Percentiles rank a stretch among this genome's conserved stretches.
phyloP scores from a whole-genome alignment of 495 filamentous ascomycete species.

The Trichoderma orchidacearum region DNA sequence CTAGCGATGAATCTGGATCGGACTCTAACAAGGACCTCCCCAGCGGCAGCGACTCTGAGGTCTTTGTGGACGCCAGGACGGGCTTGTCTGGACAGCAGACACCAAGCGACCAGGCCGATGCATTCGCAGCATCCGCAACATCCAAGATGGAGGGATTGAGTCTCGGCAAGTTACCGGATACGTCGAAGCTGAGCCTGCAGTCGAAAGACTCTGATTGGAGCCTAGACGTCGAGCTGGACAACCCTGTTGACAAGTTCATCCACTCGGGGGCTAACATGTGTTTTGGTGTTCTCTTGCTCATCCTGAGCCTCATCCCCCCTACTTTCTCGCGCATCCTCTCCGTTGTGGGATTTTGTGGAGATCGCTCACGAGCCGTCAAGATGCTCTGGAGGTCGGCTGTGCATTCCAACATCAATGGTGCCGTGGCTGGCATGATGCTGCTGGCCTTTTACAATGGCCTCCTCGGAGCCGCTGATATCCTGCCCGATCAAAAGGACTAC shows the following conservation, averaged over 20 bases:
- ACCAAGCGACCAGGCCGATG: not conserved
- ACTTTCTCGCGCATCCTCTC: constrained; percentile 71
- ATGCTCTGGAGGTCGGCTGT: constrained; percentile 91
- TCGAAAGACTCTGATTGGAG: not conserved
- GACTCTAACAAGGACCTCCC: not conserved
- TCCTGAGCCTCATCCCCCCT: constrained; percentile 85
- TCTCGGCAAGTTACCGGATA: not conserved
- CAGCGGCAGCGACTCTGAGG: not conserved
- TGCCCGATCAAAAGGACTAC: constrained; percentile 45
- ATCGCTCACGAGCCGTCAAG: constrained; percentile 65
- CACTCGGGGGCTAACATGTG: constrained; percentile 81
- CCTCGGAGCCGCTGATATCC: constrained; percentile 75
- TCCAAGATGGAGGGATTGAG: not conserved
- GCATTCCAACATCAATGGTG: constrained; percentile 80
- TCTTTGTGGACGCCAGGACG: not conserved
- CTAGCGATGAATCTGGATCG: constrained; percentile 4
- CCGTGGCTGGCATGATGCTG: constrained; percentile 68
- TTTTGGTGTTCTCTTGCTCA: constrained; percentile 70
- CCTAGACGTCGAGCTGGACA: constrained; percentile 35
- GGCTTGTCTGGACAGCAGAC: not conserved
- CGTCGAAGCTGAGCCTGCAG: not conserved
- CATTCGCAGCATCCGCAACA: not conserved
- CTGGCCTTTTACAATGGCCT: constrained; percentile 82
- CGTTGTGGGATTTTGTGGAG: constrained; percentile 85
- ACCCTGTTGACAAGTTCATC: constrained; percentile 71